Evolutionary conservation across 1,284 basidiomycete genomes (phyloP).

Genomic region (Neonothopanus nambi): DNA sequence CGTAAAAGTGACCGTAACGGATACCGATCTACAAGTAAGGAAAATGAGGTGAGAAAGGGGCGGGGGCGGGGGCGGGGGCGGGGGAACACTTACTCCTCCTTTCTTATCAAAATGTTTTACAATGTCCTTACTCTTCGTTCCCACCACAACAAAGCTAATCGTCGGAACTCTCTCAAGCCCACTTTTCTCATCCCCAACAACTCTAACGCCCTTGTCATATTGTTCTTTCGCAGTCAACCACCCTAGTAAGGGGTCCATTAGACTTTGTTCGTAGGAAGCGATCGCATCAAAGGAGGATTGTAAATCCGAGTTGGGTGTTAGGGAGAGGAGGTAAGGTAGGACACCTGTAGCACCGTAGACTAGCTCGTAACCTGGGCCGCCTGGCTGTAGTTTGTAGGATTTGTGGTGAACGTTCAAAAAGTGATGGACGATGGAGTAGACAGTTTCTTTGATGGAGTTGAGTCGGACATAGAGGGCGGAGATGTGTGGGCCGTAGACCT

Average conservation of each 20-base stretch:
- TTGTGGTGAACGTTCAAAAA: constrained; percentile 55
- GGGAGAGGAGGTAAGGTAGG: constrained; percentile 61
- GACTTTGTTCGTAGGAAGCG: constrained; percentile 41
- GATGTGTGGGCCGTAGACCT: constrained; percentile 78
- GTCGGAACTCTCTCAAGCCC: constrained; percentile 62
- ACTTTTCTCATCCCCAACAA: constrained; percentile 61
- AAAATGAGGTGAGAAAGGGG: too few relatives aligned
- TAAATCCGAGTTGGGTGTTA: constrained; percentile 42
- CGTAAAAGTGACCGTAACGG: constrained; percentile 79
- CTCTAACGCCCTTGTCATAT: constrained; percentile 55
- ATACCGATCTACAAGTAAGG: constrained; percentile 67
- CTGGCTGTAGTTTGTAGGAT: constrained; percentile 69
- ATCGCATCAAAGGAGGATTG: constrained; percentile 48
- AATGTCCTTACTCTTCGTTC: constrained; percentile 55
- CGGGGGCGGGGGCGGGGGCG: too few relatives aligned
- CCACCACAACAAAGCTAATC: constrained; percentile 68
- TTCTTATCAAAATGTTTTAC: constrained; percentile 64
- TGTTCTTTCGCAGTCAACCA: constrained; percentile 40
- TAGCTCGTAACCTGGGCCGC: constrained; percentile 65
- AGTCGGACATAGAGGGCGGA: constrained; percentile 64
- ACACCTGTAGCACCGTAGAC: constrained; percentile 58
- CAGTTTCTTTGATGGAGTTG: constrained; percentile 43
- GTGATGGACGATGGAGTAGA: constrained; percentile 69
- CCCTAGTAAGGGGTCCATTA: constrained; percentile 36
- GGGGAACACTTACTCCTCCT: constrained; percentile 59